phyloP scores from a whole-genome alignment of 768 basidiomycete species.

The Suillus subluteus region DNA sequence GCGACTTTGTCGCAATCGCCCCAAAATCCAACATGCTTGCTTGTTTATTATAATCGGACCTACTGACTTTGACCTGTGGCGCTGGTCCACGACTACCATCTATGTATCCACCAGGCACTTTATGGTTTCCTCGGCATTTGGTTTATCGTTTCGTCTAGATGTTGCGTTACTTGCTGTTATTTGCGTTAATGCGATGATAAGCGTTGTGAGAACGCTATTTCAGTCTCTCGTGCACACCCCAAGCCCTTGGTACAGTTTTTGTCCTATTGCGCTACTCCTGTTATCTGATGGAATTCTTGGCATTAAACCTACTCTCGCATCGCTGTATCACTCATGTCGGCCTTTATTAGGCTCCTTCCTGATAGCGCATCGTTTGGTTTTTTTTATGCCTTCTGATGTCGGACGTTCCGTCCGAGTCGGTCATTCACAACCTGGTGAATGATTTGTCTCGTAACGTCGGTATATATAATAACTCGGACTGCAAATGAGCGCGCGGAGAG shows the following conservation, averaged over 20 bases:
- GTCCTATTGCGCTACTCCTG: neutral
- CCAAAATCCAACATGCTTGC: neutral
- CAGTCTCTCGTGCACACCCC: constrained; percentile 8
- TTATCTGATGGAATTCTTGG: too few species aligned
- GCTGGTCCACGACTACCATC: neutral
- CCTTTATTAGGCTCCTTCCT: too few species aligned
- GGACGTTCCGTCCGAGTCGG: too few species aligned
- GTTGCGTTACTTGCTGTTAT: constrained; percentile 11
- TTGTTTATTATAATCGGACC: neutral
- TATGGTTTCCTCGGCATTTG: constrained; percentile 12
- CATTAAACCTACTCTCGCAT: too few species aligned
- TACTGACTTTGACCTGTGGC: constrained; percentile 4
- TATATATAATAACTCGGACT: too few species aligned
- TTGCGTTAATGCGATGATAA: constrained; percentile 6
- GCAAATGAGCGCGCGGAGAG: too few species aligned
- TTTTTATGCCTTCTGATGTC: too few species aligned
- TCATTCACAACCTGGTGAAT: too few species aligned
- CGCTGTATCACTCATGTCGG: too few species aligned
- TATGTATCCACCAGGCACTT: neutral
- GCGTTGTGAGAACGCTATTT: constrained; percentile 13
- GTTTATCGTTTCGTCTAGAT: neutral
- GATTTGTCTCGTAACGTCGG: too few species aligned
- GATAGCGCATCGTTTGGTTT: too few species aligned
- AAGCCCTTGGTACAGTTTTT: constrained; percentile 5
- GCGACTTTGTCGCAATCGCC: neutral